phyloP scores from a whole-genome alignment of 805 yeast species.

The Wickerhamomyces chambardii region DNA sequence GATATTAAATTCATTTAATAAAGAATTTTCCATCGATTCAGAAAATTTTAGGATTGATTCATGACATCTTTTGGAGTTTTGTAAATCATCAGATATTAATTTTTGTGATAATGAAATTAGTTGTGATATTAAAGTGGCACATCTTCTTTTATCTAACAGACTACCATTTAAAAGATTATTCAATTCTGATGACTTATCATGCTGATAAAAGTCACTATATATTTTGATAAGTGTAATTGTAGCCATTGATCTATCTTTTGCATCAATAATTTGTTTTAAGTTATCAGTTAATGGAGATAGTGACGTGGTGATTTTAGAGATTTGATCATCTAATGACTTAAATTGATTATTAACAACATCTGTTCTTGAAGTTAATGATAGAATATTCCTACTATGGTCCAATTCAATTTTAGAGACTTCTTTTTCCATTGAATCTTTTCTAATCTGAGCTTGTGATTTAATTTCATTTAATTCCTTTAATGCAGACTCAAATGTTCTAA shows the following conservation, averaged over 20 bases:
- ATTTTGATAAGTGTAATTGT: conserved; percentile 68
- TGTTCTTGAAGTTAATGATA: conserved; percentile 41
- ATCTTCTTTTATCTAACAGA: conserved; percentile 45
- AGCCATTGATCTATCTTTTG: conserved; percentile 64
- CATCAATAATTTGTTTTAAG: conserved; percentile 56
- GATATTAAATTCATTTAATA: conserved; percentile 61
- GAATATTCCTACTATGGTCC: conserved; percentile 58
- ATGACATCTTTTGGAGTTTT: conserved; percentile 28
- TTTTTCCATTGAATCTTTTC: conserved; percentile 40
- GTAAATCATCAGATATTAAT: conserved; percentile 44
- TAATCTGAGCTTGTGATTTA: conserved; percentile 41
- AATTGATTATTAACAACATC: conserved; percentile 37
- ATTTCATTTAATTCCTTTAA: conserved; percentile 60
- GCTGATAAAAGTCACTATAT: conserved; percentile 63
- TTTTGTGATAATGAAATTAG: conserved; percentile 57
- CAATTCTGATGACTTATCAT: conserved; percentile 40
- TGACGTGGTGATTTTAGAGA: conserved; percentile 46
- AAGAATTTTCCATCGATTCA: conserved; percentile 62
- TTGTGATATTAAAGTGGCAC: conserved; percentile 64
- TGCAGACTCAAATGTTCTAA: conserved; percentile 85
- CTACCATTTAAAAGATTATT: conserved; percentile 46
- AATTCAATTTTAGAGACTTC: conserved; percentile 56
- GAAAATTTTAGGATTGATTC: conserved; percentile 56
- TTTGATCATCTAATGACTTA: conserved; percentile 38
- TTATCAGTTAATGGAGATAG: conserved; percentile 66